phyloP scores from a whole-genome alignment of 768 basidiomycete genomes.

The Coprinopsis strossmayeri region DNA sequence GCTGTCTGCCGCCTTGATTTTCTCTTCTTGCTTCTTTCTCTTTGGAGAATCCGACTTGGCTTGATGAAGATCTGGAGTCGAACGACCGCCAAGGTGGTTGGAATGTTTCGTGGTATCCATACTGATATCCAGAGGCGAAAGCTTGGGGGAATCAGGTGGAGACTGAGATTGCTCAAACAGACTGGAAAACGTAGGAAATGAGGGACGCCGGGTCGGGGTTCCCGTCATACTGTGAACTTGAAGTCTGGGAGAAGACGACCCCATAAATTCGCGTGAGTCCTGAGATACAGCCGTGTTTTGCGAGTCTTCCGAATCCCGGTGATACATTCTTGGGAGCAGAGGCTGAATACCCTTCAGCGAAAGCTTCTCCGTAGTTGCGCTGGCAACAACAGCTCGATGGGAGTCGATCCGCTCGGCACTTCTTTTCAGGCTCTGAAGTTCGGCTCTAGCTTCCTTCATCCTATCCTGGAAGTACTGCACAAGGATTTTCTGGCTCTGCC shows the following conservation, averaged over 20 bases:
- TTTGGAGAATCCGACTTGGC: constrained; percentile 13
- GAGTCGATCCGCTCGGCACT: constrained; percentile 35
- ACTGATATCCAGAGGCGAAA: no score
- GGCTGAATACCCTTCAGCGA: constrained; percentile 27
- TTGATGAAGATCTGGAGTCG: constrained; percentile 5
- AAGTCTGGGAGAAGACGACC: background rate
- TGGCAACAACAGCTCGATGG: constrained; percentile 36
- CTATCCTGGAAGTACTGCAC: constrained; percentile 47
- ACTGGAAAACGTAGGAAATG: background rate
- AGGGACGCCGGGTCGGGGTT: background rate
- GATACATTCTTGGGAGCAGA: constrained; percentile 24
- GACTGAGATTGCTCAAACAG: background rate
- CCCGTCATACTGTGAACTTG: background rate
- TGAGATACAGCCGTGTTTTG: constrained; percentile 44
- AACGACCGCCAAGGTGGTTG: constrained; percentile 7
- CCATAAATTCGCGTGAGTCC: constrained; percentile 10
- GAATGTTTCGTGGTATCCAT: no score
- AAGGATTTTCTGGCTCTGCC: constrained; percentile 38
- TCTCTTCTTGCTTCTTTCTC: constrained; percentile 36
- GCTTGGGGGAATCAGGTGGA: background rate
- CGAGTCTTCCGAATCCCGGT: constrained; percentile 65
- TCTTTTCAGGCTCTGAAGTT: constrained; percentile 40
- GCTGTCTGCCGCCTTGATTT: constrained; percentile 24
- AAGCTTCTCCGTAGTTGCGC: constrained; percentile 40
- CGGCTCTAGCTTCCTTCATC: constrained; percentile 42